phyloP scores from a whole-genome alignment of 148 eudicot genomes.

The Rhododendron simsii region DNA sequence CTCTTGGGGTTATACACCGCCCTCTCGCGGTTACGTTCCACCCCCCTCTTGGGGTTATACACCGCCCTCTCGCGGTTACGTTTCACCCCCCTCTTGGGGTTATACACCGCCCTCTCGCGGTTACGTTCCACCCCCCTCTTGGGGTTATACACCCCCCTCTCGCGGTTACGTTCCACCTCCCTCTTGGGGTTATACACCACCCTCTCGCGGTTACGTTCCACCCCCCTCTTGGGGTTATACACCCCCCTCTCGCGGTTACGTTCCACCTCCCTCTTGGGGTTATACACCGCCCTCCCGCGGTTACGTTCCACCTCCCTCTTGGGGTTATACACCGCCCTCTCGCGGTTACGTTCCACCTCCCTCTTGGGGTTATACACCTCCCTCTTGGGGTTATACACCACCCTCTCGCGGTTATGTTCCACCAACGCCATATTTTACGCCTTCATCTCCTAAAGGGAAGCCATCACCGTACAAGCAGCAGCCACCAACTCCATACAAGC shows the following conservation, averaged over 20 bases:
- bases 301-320: not conserved
- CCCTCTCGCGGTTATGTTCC: not conserved
- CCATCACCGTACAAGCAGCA: not conserved
- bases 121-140: not conserved
- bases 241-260: not conserved
- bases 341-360: fast-evolving
- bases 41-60: not conserved
- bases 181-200: not conserved
- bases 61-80: not conserved
- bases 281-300: not conserved
- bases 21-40: not conserved
- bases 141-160: not conserved
- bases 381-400: not conserved
- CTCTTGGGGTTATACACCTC: no score
- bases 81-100: not conserved
- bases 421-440: not conserved
- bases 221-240: not conserved
- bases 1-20: not conserved
- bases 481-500: not conserved
- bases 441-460: not conserved
- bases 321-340: not conserved
- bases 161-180: not conserved
- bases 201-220: not conserved
- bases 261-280: not conserved
- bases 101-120: not conserved